phyloP scores from a whole-genome alignment of 768 basidiomycete genomes.

The Russula abietina region DNA sequence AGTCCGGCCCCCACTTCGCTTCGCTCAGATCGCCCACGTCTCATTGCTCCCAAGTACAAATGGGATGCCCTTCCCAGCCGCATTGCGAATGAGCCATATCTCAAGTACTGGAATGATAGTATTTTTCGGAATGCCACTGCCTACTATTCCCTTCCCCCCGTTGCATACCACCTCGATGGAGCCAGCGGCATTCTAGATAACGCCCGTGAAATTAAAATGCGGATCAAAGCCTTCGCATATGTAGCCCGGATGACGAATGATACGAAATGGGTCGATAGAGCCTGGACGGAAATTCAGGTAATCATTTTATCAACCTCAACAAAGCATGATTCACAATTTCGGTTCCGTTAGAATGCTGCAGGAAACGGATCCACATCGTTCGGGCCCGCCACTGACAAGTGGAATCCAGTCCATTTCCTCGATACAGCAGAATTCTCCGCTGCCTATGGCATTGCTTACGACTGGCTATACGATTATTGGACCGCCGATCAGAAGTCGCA shows the following conservation, averaged over 20 bases:
- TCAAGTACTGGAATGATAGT: slow-evolving; percentile 81
- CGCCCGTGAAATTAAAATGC: slow-evolving; percentile 82
- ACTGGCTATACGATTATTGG: slow-evolving; percentile 92
- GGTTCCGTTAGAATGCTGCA: slow-evolving; percentile 54
- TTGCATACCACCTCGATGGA: slow-evolving; percentile 69
- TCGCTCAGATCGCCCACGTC: slow-evolving; percentile 77
- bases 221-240: slow-evolving; percentile 89
- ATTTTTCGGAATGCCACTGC: slow-evolving; percentile 84
- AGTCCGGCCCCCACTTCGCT: slow-evolving; percentile 54
- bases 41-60: slow-evolving; percentile 88
- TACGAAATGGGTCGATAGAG: slow-evolving; percentile 83
- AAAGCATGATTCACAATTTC: slow-evolving; percentile 2
- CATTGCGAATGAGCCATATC: slow-evolving; percentile 79
- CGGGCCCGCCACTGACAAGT: slow-evolving; percentile 57
- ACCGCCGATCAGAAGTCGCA: slow-evolving; percentile 59
- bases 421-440: slow-evolving; percentile 86
- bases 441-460: slow-evolving; percentile 90
- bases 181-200: slow-evolving; percentile 88
- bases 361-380: slow-evolving; percentile 62
- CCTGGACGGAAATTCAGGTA: slow-evolving; percentile 79
- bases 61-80: slow-evolving; percentile 77
- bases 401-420: slow-evolving; percentile 91
- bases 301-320: slow-evolving; percentile 27
- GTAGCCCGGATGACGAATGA: slow-evolving; percentile 88
- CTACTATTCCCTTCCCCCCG: slow-evolving; percentile 59